Evolutionary conservation across 768 basidiomycete species (phyloP).

Genomic region (Clitopilus passeckerianus): DNA sequence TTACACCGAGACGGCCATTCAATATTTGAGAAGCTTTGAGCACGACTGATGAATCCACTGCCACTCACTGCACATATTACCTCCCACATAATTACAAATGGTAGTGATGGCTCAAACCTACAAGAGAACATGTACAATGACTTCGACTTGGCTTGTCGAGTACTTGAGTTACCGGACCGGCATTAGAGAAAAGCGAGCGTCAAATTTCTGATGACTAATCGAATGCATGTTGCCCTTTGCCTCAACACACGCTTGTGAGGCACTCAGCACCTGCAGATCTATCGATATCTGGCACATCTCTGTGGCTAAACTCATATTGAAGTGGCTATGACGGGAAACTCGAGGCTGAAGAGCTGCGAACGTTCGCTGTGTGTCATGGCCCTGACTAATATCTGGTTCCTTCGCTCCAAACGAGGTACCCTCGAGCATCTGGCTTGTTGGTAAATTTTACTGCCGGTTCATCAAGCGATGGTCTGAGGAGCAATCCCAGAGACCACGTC

Average conservation of each 20-base stretch:
- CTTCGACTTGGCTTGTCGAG: not conserved
- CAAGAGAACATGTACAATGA: not conserved
- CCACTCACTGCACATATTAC: no score
- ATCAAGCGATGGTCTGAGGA: not conserved
- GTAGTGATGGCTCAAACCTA: not conserved
- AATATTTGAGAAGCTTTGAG: no score
- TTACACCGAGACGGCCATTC: not conserved
- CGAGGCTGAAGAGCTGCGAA: not conserved
- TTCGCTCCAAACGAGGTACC: not conserved
- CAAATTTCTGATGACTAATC: not conserved
- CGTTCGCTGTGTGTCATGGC: not conserved
- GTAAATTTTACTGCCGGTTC: no score
- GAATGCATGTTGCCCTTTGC: not conserved
- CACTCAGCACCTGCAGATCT: not conserved
- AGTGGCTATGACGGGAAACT: not conserved
- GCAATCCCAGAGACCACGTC: not conserved
- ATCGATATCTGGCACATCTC: not conserved
- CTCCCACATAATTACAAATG: no score
- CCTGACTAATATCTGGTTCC: not conserved
- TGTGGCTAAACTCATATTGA: not conserved
- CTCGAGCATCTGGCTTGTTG: no score
- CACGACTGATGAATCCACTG: no score
- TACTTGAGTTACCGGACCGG: not conserved
- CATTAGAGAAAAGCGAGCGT: not conserved
- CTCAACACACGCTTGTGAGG: not conserved